These are phyloP conservation scores for Dalbergia oliveri DNA, from an alignment of 306 rosid species.

Conservation along the genomic window DNA sequence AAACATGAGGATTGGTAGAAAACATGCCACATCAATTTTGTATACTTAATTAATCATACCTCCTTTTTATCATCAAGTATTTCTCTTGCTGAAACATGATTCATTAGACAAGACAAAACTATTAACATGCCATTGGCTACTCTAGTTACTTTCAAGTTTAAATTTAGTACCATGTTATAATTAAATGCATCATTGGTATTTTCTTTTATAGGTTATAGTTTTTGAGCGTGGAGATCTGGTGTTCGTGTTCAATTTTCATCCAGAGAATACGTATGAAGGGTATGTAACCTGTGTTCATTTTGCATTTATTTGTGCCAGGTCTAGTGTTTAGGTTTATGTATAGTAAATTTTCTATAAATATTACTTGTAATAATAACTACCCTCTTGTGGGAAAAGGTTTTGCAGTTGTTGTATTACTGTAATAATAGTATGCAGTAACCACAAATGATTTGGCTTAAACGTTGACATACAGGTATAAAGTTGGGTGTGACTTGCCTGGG, in stretches of 20 bases:
- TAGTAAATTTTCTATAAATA: conserved; percentile 17
- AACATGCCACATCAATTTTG: no score
- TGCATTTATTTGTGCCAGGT: conserved; percentile 27
- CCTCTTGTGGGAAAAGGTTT: neutral
- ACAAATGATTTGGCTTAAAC: conserved; percentile 44
- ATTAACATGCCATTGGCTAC: conserved; percentile 21
- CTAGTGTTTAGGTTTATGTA: conserved; percentile 21
- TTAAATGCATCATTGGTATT: conserved; percentile 26
- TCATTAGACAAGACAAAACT: conserved; percentile 23
- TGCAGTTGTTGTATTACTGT: neutral
- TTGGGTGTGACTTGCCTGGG: conserved; percentile 98
- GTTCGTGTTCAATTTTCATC: conserved; percentile 94
- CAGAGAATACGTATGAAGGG: conserved; percentile 85
- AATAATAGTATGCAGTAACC: neutral
- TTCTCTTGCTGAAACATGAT: neutral
- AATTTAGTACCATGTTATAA: conserved; percentile 29
- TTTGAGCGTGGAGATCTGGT: conserved; percentile 96
- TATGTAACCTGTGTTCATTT: conserved; percentile 48
- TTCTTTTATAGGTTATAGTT: conserved; percentile 75
- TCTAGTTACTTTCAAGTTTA: conserved; percentile 18
- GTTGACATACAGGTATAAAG: conserved; percentile 77
- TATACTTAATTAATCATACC: no score
- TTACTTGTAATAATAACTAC: conserved; percentile 15
- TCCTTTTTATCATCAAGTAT: no score
- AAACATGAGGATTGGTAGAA: no score